Conservation (phyloP, 2,329 filamentous ascomycete species). For the Aspergillus pseudoglaucus region DNA sequence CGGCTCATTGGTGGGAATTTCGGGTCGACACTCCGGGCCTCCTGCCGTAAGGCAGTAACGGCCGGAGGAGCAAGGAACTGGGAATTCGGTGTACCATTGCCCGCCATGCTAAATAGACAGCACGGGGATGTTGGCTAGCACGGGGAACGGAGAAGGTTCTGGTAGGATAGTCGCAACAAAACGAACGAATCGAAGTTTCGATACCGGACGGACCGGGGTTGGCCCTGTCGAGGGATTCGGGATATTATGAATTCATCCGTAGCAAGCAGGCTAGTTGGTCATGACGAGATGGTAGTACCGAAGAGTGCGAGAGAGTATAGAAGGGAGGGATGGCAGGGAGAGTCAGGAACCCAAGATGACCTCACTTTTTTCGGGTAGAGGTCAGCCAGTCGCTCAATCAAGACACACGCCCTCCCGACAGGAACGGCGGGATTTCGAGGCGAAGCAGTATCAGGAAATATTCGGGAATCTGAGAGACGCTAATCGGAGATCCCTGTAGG, state of each 20-base stretch:
- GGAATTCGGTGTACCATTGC: constrained; percentile 31
- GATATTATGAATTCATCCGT: constrained; percentile 36
- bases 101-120: constrained; percentile 32
- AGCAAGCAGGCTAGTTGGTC: constrained; percentile 30
- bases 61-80: constrained; percentile 40
- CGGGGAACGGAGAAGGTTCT: constrained; percentile 1
- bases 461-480: too few species aligned
- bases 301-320: constrained; percentile 1
- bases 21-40: constrained; percentile 34
- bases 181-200: constrained; percentile 5
- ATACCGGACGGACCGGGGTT: constrained; percentile 32
- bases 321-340: constrained; percentile 7
- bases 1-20: constrained; percentile 45
- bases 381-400: neutral
- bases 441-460: too few species aligned
- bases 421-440: too few species aligned
- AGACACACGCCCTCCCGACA: neutral
- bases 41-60: constrained; percentile 39
- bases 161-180: constrained; percentile 5
- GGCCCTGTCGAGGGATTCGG: constrained; percentile 24
- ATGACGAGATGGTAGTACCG: constrained; percentile 21
- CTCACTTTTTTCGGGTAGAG: neutral
- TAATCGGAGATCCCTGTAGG: neutral
- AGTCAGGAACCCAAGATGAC: neutral
- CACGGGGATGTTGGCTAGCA: constrained; percentile 7